A percentile compares a stretch with the other conserved stretches of the same genome.
These are phyloP conservation scores for Apiospora saccharicola DNA, from an alignment of 2,329 filamentous ascomycete genomes.

Conservation along the genomic window DNA sequence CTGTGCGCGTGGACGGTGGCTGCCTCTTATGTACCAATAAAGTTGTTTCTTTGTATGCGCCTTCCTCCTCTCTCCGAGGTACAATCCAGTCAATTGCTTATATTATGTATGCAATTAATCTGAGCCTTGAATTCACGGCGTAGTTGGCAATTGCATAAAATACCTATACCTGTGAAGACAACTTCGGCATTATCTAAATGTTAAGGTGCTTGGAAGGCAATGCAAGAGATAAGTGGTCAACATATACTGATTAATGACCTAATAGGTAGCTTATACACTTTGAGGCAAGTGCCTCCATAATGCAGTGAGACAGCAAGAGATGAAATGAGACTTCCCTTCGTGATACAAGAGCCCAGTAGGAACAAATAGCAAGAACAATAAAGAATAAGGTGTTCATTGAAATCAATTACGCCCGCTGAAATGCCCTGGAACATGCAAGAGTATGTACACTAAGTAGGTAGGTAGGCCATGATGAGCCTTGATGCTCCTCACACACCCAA, in stretches of 20 bases:
- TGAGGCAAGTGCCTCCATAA: not conserved
- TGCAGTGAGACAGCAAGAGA: not conserved
- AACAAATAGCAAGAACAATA: not conserved
- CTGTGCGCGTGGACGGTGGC: too few species aligned
- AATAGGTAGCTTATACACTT: not conserved
- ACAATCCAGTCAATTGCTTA: not conserved
- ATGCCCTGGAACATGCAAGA: slow-evolving; percentile 21
- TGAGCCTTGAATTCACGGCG: not conserved
- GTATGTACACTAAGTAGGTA: slow-evolving; percentile 18
- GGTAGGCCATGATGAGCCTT: not conserved
- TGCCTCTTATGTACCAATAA: not conserved
- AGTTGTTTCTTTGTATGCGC: not conserved
- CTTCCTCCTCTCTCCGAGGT: not conserved
- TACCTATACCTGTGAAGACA: not conserved
- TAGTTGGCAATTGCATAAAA: not conserved
- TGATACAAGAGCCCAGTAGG: not conserved
- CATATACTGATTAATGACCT: not conserved
- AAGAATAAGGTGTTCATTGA: slow-evolving; percentile 7
- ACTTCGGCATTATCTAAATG: not conserved
- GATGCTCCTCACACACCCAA: slow-evolving; percentile 20
- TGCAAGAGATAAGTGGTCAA: not conserved
- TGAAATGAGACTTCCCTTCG: not conserved
- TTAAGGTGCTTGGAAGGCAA: not conserved
- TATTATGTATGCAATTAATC: not conserved
- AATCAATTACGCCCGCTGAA: slow-evolving; percentile 21